Percentiles rank a stretch among this genome's conserved stretches.
These are phyloP conservation scores for Pythium apleroticum DNA, from an alignment of 352 stramenopile genomes.

Conservation along the genomic window DNA sequence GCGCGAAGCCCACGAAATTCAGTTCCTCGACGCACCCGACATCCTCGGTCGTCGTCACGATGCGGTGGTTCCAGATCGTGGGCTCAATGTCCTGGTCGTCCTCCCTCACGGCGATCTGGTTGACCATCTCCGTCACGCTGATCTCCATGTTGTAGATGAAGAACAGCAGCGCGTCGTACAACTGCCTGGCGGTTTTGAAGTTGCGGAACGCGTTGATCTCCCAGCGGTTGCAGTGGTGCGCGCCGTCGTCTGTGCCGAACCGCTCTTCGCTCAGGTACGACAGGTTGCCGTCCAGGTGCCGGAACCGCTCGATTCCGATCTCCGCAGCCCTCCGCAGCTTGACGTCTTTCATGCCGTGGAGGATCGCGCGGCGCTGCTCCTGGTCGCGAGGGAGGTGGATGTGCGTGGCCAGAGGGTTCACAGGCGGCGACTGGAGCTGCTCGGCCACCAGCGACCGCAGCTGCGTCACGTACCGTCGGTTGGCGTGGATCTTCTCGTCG, in stretches of 20 bases:
- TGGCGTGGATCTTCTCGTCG: neutral
- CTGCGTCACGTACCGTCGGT: neutral
- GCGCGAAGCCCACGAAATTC: conserved; percentile 28
- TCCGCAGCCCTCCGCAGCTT: neutral
- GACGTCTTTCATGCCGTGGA: neutral
- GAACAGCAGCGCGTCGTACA: conserved; percentile 47
- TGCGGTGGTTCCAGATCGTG: conserved; percentile 43
- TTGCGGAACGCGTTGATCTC: conserved; percentile 40
- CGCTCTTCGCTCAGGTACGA: conserved; percentile 4
- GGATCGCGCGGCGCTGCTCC: neutral
- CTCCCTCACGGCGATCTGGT: conserved; percentile 46
- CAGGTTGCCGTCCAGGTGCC: neutral
- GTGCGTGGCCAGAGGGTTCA: neutral
- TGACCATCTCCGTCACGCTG: conserved; percentile 49
- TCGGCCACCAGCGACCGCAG: neutral
- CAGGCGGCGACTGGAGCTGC: too few species aligned
- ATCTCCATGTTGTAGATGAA: conserved; percentile 61
- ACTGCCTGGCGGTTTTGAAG: conserved; percentile 36
- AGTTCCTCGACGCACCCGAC: conserved; percentile 23
- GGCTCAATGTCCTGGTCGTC: conserved; percentile 39
- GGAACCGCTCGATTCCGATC: neutral
- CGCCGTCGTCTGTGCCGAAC: neutral
- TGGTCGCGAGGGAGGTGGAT: conserved; percentile 1
- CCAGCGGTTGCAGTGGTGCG: conserved; percentile 20
- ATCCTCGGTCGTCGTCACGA: conserved; percentile 33